Percentiles rank a stretch among this genome's conserved stretches.
Evolutionary conservation across 306 rosid genomes (phyloP).

Genomic region (Purshia tridentata): DNA sequence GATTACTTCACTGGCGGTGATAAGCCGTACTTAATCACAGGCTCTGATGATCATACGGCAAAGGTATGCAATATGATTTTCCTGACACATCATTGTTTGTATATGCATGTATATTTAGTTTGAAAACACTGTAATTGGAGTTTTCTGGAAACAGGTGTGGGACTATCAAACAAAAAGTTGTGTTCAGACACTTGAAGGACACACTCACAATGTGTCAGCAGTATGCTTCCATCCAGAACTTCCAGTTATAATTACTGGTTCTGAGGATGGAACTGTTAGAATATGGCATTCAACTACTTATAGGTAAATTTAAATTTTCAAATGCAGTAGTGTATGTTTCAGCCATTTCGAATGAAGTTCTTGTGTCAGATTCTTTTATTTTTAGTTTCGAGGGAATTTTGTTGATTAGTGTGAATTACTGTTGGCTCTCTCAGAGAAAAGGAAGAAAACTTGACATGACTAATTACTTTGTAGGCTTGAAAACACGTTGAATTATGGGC

Average conservation of each 20-base stretch:
- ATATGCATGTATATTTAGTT: neutral
- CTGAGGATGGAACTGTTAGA: conserved; percentile 98
- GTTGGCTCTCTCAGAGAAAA: neutral
- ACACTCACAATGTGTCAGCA: conserved; percentile 98
- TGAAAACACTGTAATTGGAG: conserved; percentile 14
- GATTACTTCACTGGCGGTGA: conserved; percentile 99
- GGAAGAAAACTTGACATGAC: neutral
- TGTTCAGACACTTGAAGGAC: conserved; percentile 99
- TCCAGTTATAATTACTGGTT: conserved; percentile 94
- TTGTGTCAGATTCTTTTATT: neutral
- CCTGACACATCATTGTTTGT: neutral
- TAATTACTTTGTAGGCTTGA: conserved; percentile 70
- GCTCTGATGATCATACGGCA: conserved; percentile 97
- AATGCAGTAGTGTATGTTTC: conserved; percentile 10
- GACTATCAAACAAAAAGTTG: conserved; percentile 99
- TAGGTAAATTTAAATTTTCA: conserved; percentile 43
- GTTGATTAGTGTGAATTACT: neutral
- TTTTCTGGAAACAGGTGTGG: conserved; percentile 78
- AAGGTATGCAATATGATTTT: conserved; percentile 50
- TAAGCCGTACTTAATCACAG: conserved; percentile 89
- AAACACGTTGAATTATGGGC: conserved; percentile 95
- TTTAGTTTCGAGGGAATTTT: neutral
- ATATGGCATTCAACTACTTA: conserved; percentile 97
- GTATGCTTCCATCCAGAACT: conserved; percentile 98
- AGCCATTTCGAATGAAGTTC: neutral